Evolutionary conservation across 305 asterid genomes (phyloP), one percentile per base, ranked within the genome.

Genomic region (Ajuga reptans): DNA sequence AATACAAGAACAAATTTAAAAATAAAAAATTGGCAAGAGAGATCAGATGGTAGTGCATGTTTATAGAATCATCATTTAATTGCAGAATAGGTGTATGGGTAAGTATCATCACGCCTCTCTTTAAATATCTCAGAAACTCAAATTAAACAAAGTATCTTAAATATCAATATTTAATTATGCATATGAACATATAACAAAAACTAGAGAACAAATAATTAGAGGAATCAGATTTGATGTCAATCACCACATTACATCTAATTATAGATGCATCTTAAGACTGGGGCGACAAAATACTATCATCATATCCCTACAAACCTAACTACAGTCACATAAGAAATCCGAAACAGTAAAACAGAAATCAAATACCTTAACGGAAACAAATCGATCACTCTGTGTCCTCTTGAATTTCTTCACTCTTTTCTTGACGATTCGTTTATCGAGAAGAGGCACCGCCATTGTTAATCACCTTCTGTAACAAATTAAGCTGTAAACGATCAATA

Each of bases 31-130:
- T 5, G 34, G 55, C 70, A 64, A 69, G 62, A 63, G 79, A 76
- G 88, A 81, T 84, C 88, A 86, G 88, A 86, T 84, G 92, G 89
- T 82, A 82, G 87, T 81, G 87, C 87, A 84, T 86, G 89, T 77
- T 78, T 55, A 5, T 50, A 72, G 36, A 71, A 58, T 84, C 85
- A 86, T 86, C 89, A 82, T 82, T 59, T 80, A 80, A 77, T 47
- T 73, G 31, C 81, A 84, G 86, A 84, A 64, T 27, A 69, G 64
- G 54, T 70, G 78, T 77, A 51, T 77, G 86, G 89, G 58, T 72
- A 72, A 7, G 10, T 62, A 78, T 86, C 86, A 77, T 78, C 86
- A 78, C 76, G 55, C 69, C 87, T 77, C 79, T 10, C 31, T 53
- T 68, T 60, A 71, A 57, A 24, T 1, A 71, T 36, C 74, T 16